phyloP scores from a whole-genome alignment of 2,329 filamentous ascomycete species.

The Ambrosiella beaveri region DNA sequence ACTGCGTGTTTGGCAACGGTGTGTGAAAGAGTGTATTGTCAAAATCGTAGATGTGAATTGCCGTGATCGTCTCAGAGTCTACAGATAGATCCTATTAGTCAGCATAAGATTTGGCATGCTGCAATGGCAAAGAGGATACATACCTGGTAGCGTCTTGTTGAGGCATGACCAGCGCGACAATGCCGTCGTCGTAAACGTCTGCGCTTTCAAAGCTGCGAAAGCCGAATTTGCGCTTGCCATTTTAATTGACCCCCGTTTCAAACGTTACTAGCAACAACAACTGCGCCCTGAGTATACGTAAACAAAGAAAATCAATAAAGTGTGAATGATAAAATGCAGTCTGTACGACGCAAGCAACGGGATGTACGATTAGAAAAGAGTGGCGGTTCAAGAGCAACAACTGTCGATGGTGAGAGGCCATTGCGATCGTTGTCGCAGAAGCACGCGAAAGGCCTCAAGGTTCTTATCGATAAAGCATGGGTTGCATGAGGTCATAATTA shows the following conservation, averaged over 20 bases:
- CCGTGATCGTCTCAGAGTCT: constrained; percentile 52
- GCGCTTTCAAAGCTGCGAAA: constrained; percentile 9
- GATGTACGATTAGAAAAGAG: too few relatives aligned
- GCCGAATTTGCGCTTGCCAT: not conserved
- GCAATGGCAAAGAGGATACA: too few relatives aligned
- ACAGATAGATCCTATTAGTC: not conserved
- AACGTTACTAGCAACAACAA: too few relatives aligned
- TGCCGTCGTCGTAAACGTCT: constrained; percentile 9
- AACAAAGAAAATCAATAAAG: too few relatives aligned
- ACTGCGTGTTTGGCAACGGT: constrained; percentile 68
- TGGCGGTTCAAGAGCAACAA: too few relatives aligned
- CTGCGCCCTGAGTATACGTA: too few relatives aligned
- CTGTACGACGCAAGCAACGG: too few relatives aligned
- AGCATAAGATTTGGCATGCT: not conserved
- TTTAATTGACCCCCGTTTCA: too few relatives aligned
- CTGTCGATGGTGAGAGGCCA: not conserved
- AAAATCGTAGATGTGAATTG: constrained; percentile 91
- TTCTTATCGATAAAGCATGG: not conserved
- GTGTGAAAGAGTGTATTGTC: constrained; percentile 93
- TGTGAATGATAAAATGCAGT: too few relatives aligned
- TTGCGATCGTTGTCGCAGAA: not conserved
- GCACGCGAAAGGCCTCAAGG: not conserved
- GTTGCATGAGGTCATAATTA: not conserved
- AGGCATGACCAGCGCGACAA: constrained; percentile 11
- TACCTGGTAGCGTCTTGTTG: constrained; percentile 9